Percentiles rank a stretch among this genome's conserved stretches.
These are phyloP conservation scores for Solanum tacnaense DNA, from an alignment of 257 asterid genomes.

Conservation along the genomic window DNA sequence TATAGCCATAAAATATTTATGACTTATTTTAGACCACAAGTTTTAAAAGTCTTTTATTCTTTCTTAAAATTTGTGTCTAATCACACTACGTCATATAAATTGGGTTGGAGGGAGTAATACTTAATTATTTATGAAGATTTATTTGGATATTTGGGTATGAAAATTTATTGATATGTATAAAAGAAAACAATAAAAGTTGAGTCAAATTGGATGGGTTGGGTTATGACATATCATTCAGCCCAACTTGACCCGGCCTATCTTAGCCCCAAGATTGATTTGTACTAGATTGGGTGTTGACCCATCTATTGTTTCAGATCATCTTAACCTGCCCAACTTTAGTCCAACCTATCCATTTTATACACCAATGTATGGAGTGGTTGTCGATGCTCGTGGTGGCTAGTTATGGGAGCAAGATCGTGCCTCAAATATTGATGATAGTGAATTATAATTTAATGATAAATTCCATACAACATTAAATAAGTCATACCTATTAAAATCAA, in stretches of 20 bases:
- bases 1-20: no score
- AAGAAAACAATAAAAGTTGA: background rate
- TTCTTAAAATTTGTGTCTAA: background rate
- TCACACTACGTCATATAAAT: background rate
- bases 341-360: background rate
- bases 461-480: no score
- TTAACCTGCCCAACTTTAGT: background rate
- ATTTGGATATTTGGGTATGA: background rate
- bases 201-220: background rate
- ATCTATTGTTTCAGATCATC: background rate
- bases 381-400: background rate
- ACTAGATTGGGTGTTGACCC: background rate
- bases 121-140: no score
- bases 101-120: background rate
- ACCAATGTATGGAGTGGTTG: background rate
- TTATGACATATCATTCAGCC: background rate
- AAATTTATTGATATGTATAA: background rate
- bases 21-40: background rate
- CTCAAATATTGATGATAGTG: background rate
- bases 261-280: background rate
- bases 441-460: background rate
- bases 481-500: background rate
- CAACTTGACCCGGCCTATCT: background rate
- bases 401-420: background rate
- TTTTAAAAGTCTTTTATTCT: background rate